Conservation (phyloP, 352 stramenopile genomes). For the Blastocystis sp. region DNA sequence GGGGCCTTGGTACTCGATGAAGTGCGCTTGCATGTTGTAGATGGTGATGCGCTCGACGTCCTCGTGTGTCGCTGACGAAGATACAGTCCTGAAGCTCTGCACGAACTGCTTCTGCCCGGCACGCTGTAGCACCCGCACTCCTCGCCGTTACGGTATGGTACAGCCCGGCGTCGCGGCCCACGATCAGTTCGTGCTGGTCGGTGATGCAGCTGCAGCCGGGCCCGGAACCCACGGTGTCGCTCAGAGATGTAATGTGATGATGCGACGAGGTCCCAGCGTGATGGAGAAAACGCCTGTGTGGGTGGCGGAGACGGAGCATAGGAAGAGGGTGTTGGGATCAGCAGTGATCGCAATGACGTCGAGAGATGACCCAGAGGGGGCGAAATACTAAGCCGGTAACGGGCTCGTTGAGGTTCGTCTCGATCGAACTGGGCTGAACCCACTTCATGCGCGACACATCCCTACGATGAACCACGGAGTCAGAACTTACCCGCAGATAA, state of each 20-base stretch:
- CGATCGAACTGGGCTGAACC: background rate
- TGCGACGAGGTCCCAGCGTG: background rate
- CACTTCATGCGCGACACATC: background rate
- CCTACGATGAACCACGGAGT: background rate
- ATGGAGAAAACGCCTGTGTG: background rate
- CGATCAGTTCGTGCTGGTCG: constrained; percentile 2
- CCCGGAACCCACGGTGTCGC: background rate
- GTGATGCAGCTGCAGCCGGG: constrained; percentile 35
- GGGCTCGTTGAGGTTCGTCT: background rate
- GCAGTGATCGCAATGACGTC: too few relatives aligned
- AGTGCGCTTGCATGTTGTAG: constrained; percentile 49
- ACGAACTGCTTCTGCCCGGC: constrained; percentile 1
- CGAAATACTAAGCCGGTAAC: constrained; percentile 10
- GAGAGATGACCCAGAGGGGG: background rate
- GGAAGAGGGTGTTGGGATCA: background rate
- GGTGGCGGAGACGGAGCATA: background rate
- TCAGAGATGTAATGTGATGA: background rate
- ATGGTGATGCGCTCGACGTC: constrained; percentile 10
- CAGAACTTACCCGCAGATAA: background rate
- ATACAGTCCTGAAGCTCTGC: constrained; percentile 7
- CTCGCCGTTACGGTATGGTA: constrained; percentile 13
- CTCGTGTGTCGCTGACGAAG: background rate
- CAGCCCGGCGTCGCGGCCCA: background rate
- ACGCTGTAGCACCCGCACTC: constrained; percentile 19
- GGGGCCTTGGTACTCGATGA: constrained; percentile 28